These are phyloP conservation scores for Annona cherimola DNA, from an alignment of 164 flowering plant genomes.

Conservation along the genomic window DNA sequence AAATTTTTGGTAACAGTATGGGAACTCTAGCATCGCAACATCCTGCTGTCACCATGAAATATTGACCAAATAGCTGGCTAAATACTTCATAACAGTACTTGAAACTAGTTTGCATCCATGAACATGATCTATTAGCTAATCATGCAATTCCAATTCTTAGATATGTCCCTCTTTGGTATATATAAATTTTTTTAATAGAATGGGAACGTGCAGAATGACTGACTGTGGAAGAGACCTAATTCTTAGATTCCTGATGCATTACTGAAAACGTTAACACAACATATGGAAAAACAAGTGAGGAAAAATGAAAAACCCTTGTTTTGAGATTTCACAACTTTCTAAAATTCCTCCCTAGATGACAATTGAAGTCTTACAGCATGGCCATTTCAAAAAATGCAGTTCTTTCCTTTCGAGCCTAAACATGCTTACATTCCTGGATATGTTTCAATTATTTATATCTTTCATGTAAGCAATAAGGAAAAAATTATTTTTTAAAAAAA, in stretches of 20 bases:
- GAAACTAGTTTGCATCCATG: neutral
- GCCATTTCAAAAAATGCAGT: neutral
- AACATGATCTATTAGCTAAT: neutral
- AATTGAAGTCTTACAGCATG: neutral
- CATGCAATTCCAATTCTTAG: neutral
- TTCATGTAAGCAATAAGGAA: neutral
- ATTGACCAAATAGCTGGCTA: neutral
- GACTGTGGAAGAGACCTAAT: too few species aligned
- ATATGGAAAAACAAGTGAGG: too few species aligned
- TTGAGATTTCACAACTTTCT: too few species aligned
- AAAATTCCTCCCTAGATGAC: neutral
- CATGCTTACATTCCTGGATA: neutral
- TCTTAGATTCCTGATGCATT: too few species aligned
- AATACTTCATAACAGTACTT: neutral
- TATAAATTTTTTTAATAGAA: constrained; percentile 19
- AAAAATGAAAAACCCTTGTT: too few species aligned
- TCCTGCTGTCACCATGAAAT: constrained; percentile 37
- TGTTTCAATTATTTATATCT: neutral
- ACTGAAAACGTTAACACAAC: too few species aligned
- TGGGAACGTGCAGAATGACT: constrained; percentile 14
- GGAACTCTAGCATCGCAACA: constrained; percentile 53
- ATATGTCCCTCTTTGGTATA: neutral
- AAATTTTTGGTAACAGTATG: constrained; percentile 26
- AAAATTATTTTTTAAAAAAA: neutral
- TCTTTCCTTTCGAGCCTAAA: neutral